phyloP scores from a whole-genome alignment of 2,329 filamentous ascomycete species.

The Arthrobotrys iridis region DNA sequence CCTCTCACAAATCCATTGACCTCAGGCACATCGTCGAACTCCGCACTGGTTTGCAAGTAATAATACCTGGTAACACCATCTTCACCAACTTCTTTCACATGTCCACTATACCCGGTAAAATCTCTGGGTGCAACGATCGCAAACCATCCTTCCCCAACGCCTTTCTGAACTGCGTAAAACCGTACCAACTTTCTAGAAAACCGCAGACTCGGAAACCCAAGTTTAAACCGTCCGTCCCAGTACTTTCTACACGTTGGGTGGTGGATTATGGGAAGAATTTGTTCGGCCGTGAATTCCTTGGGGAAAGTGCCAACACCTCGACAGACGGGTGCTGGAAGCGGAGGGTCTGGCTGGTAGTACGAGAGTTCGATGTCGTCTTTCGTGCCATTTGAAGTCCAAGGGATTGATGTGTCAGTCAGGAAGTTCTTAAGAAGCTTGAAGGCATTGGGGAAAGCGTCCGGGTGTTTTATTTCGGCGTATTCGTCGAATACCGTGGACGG shows the following conservation, averaged over 20 bases:
- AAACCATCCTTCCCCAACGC: slow-evolving; percentile 48
- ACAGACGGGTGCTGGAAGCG: slow-evolving; percentile 38
- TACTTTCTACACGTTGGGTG: slow-evolving; percentile 34
- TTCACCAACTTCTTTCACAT: slow-evolving; percentile 43
- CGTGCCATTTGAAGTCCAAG: slow-evolving; percentile 38
- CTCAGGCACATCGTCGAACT: slow-evolving; percentile 39
- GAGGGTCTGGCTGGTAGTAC: slow-evolving; percentile 39
- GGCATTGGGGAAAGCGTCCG: slow-evolving; percentile 36
- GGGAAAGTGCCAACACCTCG: slow-evolving; percentile 35
- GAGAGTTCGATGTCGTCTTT: slow-evolving; percentile 26
- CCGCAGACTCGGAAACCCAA: slow-evolving; percentile 36
- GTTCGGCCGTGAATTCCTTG: slow-evolving; percentile 31
- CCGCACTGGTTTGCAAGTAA: slow-evolving; percentile 45
- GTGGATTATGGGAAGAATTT: slow-evolving; percentile 41
- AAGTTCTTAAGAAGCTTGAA: slow-evolving; percentile 32
- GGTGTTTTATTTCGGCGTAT: slow-evolving; percentile 24
- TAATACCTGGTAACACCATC: slow-evolving; percentile 46
- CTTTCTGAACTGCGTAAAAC: slow-evolving; percentile 50
- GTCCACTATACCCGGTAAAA: slow-evolving; percentile 51
- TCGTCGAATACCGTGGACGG: slow-evolving; percentile 24
- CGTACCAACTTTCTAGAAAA: slow-evolving; percentile 35
- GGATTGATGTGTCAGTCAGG: slow-evolving; percentile 23
- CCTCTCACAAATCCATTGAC: slow-evolving; percentile 44
- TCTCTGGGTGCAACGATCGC: slow-evolving; percentile 41
- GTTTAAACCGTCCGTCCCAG: slow-evolving; percentile 43